Evolutionary conservation across 306 rosid genomes (phyloP).

Genomic region (Leucaena leucocephala): DNA sequence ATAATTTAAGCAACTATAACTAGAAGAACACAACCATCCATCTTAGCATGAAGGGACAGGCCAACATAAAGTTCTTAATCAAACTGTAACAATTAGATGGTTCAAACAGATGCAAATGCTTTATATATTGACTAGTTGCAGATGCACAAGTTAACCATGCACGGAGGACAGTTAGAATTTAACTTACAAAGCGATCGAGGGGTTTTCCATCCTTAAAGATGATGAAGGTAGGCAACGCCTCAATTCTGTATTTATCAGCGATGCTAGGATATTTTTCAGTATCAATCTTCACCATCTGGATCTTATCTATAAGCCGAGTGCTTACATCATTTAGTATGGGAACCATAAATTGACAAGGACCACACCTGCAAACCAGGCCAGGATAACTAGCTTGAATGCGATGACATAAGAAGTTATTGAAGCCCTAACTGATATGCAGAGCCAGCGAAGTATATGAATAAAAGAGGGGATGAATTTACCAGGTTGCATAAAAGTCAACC

Average conservation of each 20-base stretch:
- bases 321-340: constrained; percentile 85
- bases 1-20: not conserved
- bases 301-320: constrained; percentile 57
- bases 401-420: not conserved
- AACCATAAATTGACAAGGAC: constrained; percentile 97
- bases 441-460: not conserved
- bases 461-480: constrained; percentile 49
- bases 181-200: constrained; percentile 81
- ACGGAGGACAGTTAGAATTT: not conserved
- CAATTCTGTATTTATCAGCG: constrained; percentile 73
- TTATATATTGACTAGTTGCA: not conserved
- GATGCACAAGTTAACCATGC: constrained; percentile 8
- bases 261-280: constrained; percentile 89
- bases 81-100: not conserved
- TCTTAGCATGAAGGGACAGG: not conserved
- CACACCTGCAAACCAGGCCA: constrained; percentile 70
- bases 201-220: constrained; percentile 89
- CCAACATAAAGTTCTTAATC: not conserved
- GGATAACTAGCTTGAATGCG: constrained; percentile 31
- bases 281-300: constrained; percentile 87
- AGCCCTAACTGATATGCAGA: not conserved
- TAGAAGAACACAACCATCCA: not conserved
- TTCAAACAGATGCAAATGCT: not conserved
- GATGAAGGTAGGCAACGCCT: constrained; percentile 94
- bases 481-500: constrained; percentile 98